Evolutionary conservation across 129 eudicot genomes (phyloP).

Genomic region (Oenanthe sinensis): DNA sequence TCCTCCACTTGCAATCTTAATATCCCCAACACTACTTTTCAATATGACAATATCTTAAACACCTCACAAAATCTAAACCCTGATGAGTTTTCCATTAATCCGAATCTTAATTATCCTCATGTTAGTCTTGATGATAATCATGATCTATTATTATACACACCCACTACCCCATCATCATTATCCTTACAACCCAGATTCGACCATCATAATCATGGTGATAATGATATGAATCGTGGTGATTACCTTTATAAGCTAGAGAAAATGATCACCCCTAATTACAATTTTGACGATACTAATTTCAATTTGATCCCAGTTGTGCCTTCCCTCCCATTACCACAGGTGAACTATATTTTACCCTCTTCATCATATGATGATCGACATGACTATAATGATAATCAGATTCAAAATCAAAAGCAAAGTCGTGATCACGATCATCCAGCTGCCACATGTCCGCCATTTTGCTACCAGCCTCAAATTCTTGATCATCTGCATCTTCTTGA

Average conservation of each 20-base stretch:
- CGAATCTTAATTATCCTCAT: not conserved
- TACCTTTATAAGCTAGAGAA: not conserved
- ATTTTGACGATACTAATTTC: not conserved
- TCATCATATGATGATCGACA: not conserved
- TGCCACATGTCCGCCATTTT: not conserved
- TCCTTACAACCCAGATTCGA: not conserved
- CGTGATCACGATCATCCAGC: not conserved
- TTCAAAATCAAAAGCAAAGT: not conserved
- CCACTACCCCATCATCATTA: conserved; percentile 8
- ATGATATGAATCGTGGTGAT: not conserved
- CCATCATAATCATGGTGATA: not conserved
- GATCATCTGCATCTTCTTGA: not conserved
- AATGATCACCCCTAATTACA: conserved; percentile 4
- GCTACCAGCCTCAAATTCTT: not conserved
- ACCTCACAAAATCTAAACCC: conserved; percentile 12
- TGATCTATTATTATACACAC: not conserved
- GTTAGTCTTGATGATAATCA: conserved; percentile 5
- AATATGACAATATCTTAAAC: conserved; percentile 1
- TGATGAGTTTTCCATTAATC: conserved; percentile 1
- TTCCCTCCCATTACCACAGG: not conserved
- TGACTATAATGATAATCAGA: not conserved
- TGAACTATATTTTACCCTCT: not conserved
- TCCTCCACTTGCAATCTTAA: not conserved
- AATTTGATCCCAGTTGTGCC: not conserved
- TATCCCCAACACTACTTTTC: not conserved